Evolutionary conservation across 2,329 filamentous ascomycete species (phyloP), one percentile per base, ranked within the genome.

Genomic region (Cytospora piceicola): DNA sequence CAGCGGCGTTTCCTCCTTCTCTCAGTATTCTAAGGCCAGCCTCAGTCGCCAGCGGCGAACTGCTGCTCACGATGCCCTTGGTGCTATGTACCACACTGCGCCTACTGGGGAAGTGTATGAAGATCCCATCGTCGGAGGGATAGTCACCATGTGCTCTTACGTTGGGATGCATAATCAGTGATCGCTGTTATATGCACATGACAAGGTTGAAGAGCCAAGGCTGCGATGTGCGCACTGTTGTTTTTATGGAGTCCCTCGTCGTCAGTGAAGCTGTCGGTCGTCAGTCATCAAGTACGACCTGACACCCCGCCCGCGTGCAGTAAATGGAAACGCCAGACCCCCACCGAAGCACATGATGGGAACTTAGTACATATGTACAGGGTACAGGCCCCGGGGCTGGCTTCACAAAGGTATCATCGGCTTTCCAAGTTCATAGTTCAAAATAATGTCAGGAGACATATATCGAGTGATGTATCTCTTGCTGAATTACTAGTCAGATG

Each of bases 81-180:
- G 90, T 93, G 75, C 93, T 96, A 75, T 98, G 93, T 12, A 97
- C 92, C 29, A 95, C 93, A 72, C 94, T 97, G 68, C 94, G 85
- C 46, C 94, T 86, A 69, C 92, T 94, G 12, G 91, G 79, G 73
- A 73, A 74, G 22, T 61, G 62, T 52, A 69, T 65, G 64, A 75
- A 73, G 6, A 20, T 15, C 24, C 51, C 65, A 29, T 63, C 63
- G 29, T 67, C 59, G 12, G 61, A 49, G 20, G 69, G 65, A 32
- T 68, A 71, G 24, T 17, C 58, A 6, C 66, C 66, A 20, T 60
- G 63, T 3, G 24, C 1, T 4, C 20, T 12, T 8, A 1, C 15
- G 14, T 24, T 32, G 36, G 39, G 39, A 42, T 42, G 39, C 39
- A 62, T 62, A 15, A 12, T 39, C 9, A 11, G 59, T 14, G 4